Evolutionary conservation across 139 green algal genomes (phyloP).

Genomic region (Penium margaritaceum): DNA sequence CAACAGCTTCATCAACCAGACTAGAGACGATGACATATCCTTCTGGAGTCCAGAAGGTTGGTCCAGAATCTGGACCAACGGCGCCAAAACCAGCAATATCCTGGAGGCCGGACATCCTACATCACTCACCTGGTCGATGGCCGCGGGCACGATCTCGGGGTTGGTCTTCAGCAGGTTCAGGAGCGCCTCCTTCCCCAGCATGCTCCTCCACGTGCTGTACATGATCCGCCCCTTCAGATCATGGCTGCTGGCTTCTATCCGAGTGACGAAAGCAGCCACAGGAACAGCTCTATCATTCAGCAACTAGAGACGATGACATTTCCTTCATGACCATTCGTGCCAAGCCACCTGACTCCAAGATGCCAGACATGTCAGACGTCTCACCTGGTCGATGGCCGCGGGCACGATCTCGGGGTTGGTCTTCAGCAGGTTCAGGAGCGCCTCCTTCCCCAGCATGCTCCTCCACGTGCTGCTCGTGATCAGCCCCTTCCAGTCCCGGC

Average conservation of each 20-base stretch:
- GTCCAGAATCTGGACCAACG: no score
- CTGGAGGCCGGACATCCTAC: no score
- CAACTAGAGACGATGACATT: background rate
- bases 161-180: slow-evolving; percentile 61
- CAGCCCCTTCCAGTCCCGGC: background rate
- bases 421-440: slow-evolving; percentile 58
- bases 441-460: slow-evolving; percentile 48
- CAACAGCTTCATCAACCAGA: no score
- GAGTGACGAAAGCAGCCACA: no score
- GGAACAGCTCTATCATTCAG: no score
- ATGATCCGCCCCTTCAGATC: no score
- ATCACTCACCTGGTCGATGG: slow-evolving; percentile 54
- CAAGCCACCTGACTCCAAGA: background rate
- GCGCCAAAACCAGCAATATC: no score
- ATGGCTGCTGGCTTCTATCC: no score
- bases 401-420: slow-evolving; percentile 57
- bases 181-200: slow-evolving; percentile 54
- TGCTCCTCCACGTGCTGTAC: background rate
- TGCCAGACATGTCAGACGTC: background rate
- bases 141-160: slow-evolving; percentile 51
- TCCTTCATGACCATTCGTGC: background rate
- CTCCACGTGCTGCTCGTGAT: background rate
- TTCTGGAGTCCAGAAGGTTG: no score
- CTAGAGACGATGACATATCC: no score
- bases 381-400: slow-evolving; percentile 54